Base-by-base conservation (phyloP, 73 alveolate species). In the Paramecium caudatum region DNA sequence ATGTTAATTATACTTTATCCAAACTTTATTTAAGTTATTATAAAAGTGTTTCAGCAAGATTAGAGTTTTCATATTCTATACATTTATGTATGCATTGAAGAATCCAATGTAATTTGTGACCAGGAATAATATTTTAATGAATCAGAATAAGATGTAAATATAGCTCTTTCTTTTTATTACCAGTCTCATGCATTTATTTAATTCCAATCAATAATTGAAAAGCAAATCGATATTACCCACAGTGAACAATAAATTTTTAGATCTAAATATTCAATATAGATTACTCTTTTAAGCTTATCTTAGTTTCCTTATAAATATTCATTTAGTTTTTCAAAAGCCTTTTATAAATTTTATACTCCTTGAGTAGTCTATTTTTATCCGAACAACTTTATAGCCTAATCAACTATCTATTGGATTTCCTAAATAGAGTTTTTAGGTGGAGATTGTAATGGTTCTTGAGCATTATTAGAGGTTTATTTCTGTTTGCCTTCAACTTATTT, bases 191-290 rank as follows among this genome's bases (percentile, higher is more conserved):
- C 88, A 74, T 74, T 39, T 74, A 74, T 13, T 74, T 74, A 10
- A 74, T 74, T 15, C 88, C 88, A 74, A 74, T 21, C 0, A 74
- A 25, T 8, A 74, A 41, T 15, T 74, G 43, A 45, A 74, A 74
- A 5, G 88, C 88, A 74, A 74, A 74, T 45, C 88, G 17, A 41
- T 74, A 74, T 41, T 23, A 10, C n/a, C 69, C 88, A 74, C 88
- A 74, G 43, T 74, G 88, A 13, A 74, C 65, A 16, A 74, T 41
- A n/a, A 74, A 74, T 74, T 74, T 74, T 74, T 74, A 74, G 4
- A 65, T 65, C 83, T 65, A 32, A 65, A 65, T 33, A 8, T 32
- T 25, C 17, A 65, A 33, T 10, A 65, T 13, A 3, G 17, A 30
- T 3, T 74, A 74, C 68, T 39, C 47, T 74, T 45, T 74, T 13